Percentiles rank a stretch among this genome's conserved stretches.
These are phyloP conservation scores for Fusarium palustre DNA, from an alignment of 2,329 filamentous ascomycete species.

Conservation along the genomic window DNA sequence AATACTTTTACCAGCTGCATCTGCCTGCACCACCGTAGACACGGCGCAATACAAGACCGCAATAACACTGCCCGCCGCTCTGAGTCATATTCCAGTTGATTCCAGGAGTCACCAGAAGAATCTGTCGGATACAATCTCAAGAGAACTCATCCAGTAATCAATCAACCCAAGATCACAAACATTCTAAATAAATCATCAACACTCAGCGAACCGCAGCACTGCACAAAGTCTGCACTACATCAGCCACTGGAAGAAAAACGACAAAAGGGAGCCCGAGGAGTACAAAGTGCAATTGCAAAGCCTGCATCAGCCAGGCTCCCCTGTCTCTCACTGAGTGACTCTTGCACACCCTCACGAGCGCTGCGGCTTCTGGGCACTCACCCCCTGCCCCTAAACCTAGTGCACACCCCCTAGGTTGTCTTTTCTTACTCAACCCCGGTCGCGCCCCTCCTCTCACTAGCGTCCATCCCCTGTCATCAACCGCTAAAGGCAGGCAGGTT, in stretches of 20 bases:
- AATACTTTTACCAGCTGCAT: constrained; percentile 10
- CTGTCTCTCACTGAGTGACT: constrained; percentile 13
- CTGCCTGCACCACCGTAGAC: constrained; percentile 1
- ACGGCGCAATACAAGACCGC: constrained; percentile 4
- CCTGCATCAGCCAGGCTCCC: constrained; percentile 34
- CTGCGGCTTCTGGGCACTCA: constrained; percentile 4
- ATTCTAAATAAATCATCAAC: constrained; percentile 14
- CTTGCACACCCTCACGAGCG: constrained; percentile 29
- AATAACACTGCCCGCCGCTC: constrained; percentile 40
- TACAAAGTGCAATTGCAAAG: constrained; percentile 36
- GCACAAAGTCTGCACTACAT: constrained; percentile 2
- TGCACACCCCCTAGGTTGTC: constrained; percentile 13
- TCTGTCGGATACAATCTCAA: background rate
- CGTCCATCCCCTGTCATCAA: constrained; percentile 33
- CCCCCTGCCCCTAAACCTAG: constrained; percentile 32
- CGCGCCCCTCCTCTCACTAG: constrained; percentile 31
- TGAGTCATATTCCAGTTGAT: constrained; percentile 29
- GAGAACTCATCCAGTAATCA: background rate
- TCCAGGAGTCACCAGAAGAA: constrained; percentile 18
- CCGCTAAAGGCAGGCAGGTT: constrained; percentile 39
- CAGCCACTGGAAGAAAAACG: constrained; percentile 8
- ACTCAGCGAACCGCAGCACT: constrained; percentile 9
- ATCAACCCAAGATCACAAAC: background rate
- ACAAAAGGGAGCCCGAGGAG: constrained; percentile 18
- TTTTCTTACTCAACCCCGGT: constrained; percentile 44